A percentile compares a stretch with the other conserved stretches of the same genome.
phyloP scores from a whole-genome alignment of 345 rosid species.

The Dimocarpus longan region DNA sequence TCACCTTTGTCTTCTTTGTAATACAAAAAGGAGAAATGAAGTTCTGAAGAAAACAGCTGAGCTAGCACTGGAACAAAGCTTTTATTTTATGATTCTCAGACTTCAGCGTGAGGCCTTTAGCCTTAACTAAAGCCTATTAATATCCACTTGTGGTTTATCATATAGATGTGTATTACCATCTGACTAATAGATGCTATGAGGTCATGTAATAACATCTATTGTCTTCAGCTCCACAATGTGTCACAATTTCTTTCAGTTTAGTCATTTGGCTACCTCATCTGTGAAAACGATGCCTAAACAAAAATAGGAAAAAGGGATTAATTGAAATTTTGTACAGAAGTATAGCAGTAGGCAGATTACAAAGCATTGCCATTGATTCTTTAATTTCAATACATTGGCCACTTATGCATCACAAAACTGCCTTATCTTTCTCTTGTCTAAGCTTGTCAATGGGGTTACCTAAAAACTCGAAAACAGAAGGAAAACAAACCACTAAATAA shows the following conservation, averaged over 20 bases:
- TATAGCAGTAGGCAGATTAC: background rate
- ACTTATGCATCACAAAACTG: background rate
- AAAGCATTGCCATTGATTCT: background rate
- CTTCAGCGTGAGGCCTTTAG: background rate
- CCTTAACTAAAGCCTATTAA: background rate
- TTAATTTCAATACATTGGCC: too few relatives aligned
- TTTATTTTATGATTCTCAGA: background rate
- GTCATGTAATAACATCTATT: background rate
- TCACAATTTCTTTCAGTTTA: background rate
- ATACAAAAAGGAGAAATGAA: slow-evolving; percentile 48
- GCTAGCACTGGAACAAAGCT: background rate
- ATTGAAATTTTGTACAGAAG: background rate
- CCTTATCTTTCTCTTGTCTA: background rate
- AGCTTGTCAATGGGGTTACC: background rate
- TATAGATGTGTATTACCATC: too few relatives aligned
- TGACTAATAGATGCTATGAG: background rate
- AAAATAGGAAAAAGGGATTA: background rate
- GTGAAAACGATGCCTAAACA: background rate
- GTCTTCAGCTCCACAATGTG: background rate
- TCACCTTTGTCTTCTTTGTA: slow-evolving; percentile 60
- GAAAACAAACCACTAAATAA: slow-evolving; percentile 4
- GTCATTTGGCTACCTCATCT: background rate
- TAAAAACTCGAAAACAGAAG: background rate
- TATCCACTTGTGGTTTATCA: background rate
- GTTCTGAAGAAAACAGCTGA: slow-evolving; percentile 26